A percentile compares a stretch with the other conserved stretches of the same genome.
Evolutionary conservation across 306 rosid genomes (phyloP).

Genomic region (Vigna reflexopilosa): DNA sequence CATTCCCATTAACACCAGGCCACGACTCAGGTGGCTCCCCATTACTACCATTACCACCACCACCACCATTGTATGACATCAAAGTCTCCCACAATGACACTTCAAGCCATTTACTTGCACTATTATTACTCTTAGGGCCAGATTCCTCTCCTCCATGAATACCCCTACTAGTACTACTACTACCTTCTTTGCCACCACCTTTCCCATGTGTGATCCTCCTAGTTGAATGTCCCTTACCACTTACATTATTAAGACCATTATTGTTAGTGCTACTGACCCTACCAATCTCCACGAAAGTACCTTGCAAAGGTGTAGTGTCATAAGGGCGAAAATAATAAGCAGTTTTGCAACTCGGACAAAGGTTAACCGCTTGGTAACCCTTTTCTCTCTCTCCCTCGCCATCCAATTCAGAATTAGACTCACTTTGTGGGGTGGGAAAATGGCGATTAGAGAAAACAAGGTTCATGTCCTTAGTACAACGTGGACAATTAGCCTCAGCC

Average conservation of each 20-base stretch:
- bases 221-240: constrained; percentile 43
- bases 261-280: constrained; percentile 49
- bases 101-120: constrained; percentile 52
- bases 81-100: constrained; percentile 68
- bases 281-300: constrained; percentile 89
- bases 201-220: constrained; percentile 50
- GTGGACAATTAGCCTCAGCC: constrained; percentile 93
- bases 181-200: constrained; percentile 43
- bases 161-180: constrained; percentile 41
- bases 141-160: constrained; percentile 45
- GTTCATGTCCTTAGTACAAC: constrained; percentile 83
- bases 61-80: constrained; percentile 52
- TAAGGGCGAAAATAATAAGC: constrained; percentile 82
- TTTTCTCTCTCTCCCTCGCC: constrained; percentile 30
- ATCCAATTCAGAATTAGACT: background rate
- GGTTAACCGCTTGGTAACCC: constrained; percentile 72
- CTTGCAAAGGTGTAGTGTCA: constrained; percentile 75
- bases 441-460: constrained; percentile 70
- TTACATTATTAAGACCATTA: constrained; percentile 29
- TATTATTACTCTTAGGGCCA: constrained; percentile 25
- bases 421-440: constrained; percentile 39
- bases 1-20: constrained; percentile 52
- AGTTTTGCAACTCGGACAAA: constrained; percentile 90
- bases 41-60: constrained; percentile 39
- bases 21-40: constrained; percentile 82